A percentile compares a stretch with the other conserved stretches of the same genome.
Conservation (phyloP, 1,284 basidiomycete genomes). For the Spongiforma sp. region DNA sequence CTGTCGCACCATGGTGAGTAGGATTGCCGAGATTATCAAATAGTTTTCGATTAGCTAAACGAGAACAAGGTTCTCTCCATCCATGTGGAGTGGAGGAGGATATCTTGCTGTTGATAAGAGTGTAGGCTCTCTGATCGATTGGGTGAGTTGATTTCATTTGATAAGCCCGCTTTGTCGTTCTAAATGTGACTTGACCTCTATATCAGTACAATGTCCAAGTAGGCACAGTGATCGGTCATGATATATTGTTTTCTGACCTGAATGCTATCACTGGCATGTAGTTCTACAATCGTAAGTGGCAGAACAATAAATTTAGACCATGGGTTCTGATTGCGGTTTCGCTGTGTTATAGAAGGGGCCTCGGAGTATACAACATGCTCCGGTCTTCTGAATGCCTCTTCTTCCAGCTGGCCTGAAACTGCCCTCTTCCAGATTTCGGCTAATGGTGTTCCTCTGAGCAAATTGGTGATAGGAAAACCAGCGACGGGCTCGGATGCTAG, state of each 20-base stretch:
- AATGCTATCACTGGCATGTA: constrained; percentile 25
- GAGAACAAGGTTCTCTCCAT: constrained; percentile 31
- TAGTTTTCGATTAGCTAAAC: neutral
- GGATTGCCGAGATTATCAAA: neutral
- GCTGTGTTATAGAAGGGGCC: constrained; percentile 43
- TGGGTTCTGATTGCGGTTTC: neutral
- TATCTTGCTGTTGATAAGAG: constrained; percentile 55
- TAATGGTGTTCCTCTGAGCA: constrained; percentile 55
- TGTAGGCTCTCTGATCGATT: constrained; percentile 64
- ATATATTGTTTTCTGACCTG: constrained; percentile 5
- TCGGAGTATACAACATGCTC: constrained; percentile 52
- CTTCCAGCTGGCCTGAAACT: constrained; percentile 45
- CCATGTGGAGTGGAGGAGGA: constrained; percentile 47
- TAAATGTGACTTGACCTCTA: neutral
- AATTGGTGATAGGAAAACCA: constrained; percentile 69
- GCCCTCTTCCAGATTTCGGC: constrained; percentile 67
- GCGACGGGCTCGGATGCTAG: constrained; percentile 54
- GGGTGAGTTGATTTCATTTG: constrained; percentile 36
- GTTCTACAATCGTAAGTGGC: constrained; percentile 66
- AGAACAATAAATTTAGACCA: neutral
- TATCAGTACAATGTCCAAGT: constrained; percentile 54
- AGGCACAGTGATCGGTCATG: constrained; percentile 5
- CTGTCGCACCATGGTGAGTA: constrained; percentile 36
- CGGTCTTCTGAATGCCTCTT: constrained; percentile 47
- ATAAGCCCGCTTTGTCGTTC: neutral